Evolutionary conservation across 2,329 filamentous ascomycete genomes (phyloP).

Genomic region (Alternaria gaisen): DNA sequence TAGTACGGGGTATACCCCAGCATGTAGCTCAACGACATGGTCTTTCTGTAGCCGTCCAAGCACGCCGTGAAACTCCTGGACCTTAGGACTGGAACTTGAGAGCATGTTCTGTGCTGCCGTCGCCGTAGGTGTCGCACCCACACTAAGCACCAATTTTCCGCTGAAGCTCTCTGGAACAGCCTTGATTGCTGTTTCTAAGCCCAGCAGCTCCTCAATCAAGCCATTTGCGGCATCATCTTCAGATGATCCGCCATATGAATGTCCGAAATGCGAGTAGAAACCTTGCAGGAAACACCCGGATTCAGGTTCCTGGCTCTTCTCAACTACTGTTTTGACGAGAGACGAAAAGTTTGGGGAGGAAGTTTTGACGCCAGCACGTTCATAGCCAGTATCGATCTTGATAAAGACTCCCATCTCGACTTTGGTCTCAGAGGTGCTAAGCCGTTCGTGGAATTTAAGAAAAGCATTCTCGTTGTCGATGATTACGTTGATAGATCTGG

Average conservation of each 20-base stretch:
- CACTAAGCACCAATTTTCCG: slow-evolving; percentile 65
- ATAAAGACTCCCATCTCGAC: slow-evolving; percentile 66
- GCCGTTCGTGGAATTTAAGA: slow-evolving; percentile 51
- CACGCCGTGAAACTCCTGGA: slow-evolving; percentile 52
- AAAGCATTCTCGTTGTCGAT: slow-evolving; percentile 69
- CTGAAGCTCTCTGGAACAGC: slow-evolving; percentile 43
- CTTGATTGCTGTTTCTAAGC: slow-evolving; percentile 59
- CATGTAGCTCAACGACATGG: slow-evolving; percentile 71
- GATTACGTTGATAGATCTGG: slow-evolving; percentile 68
- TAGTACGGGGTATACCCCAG: slow-evolving; percentile 77
- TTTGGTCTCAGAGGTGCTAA: slow-evolving; percentile 40
- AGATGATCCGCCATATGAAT: slow-evolving; percentile 69
- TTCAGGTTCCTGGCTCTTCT: slow-evolving; percentile 22
- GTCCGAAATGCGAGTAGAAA: slow-evolving; percentile 77
- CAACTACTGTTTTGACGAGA: slow-evolving; percentile 60
- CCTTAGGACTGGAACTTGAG: slow-evolving; percentile 47
- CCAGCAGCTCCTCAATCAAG: slow-evolving; percentile 68
- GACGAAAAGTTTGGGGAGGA: slow-evolving; percentile 57
- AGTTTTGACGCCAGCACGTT: slow-evolving; percentile 72
- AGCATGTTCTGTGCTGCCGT: slow-evolving; percentile 70
- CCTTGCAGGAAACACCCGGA: slow-evolving; percentile 61
- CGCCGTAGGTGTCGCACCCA: slow-evolving; percentile 80
- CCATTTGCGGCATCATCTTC: slow-evolving; percentile 67
- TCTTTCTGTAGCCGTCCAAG: slow-evolving; percentile 50
- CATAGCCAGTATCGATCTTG: slow-evolving; percentile 78